Evolutionary conservation across 352 stramenopile genomes (phyloP).

Genomic region (Pythium sp.): DNA sequence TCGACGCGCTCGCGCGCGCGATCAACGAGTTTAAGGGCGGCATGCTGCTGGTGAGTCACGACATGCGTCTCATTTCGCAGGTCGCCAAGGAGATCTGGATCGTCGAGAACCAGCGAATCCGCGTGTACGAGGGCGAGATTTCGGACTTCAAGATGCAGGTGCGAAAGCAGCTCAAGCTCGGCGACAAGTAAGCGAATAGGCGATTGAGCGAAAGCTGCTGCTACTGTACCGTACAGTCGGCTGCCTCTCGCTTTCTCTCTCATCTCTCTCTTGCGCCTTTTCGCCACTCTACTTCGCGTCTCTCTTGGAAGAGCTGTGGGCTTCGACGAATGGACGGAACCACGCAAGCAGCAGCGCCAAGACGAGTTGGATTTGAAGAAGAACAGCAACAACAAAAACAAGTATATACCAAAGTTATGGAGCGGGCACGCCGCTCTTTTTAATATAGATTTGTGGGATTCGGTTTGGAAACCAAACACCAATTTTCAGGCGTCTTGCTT

Average conservation of each 20-base stretch:
- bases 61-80: constrained; percentile 98
- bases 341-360: background rate
- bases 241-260: background rate
- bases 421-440: constrained; percentile 9
- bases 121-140: constrained; percentile 97
- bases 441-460: constrained; percentile 20
- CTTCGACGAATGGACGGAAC: background rate
- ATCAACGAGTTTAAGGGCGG: constrained; percentile 98
- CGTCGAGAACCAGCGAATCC: constrained; percentile 96
- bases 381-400: background rate
- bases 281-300: background rate
- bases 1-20: constrained; percentile 96
- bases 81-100: constrained; percentile 99
- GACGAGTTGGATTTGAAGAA: background rate
- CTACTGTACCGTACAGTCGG: background rate
- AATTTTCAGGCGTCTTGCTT: background rate
- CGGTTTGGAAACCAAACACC: constrained; percentile 11
- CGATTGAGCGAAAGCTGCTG: background rate
- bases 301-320: background rate
- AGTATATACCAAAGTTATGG: constrained; percentile 13
- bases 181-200: constrained; percentile 11
- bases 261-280: background rate
- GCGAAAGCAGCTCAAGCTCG: constrained; percentile 23
- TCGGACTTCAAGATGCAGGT: constrained; percentile 93
- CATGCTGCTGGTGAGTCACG: constrained; percentile 97